These are phyloP conservation scores for Macrolepiota fuliginosa DNA, from an alignment of 768 basidiomycete genomes.

Conservation along the genomic window DNA sequence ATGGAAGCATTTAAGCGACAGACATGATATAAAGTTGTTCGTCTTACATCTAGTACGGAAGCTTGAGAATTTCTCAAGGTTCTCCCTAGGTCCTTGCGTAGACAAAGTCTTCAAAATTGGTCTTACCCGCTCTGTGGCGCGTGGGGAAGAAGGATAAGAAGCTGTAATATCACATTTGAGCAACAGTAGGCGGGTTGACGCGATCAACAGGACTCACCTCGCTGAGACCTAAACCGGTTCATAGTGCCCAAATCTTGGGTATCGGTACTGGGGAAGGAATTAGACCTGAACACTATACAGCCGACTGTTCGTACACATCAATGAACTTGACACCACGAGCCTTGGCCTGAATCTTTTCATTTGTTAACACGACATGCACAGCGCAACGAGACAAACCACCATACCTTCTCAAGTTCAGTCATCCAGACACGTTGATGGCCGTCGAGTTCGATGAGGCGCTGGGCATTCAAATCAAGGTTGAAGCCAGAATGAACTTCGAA, in stretches of 20 bases:
- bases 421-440: conserved; percentile 73
- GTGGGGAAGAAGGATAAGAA: conserved; percentile 54
- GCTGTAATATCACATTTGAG: conserved; percentile 30
- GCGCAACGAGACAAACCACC: conserved; percentile 1
- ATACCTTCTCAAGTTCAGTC: conserved; percentile 87
- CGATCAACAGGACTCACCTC: conserved; percentile 30
- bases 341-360: conserved; percentile 67
- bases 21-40: conserved; percentile 3
- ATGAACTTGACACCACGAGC: conserved; percentile 80
- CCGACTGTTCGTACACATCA: conserved; percentile 60
- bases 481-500: conserved; percentile 51
- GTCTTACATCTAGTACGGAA: conserved; percentile 71
- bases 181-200: conserved; percentile 10
- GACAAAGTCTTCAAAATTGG: conserved; percentile 67
- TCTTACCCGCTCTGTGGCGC: conserved; percentile 53
- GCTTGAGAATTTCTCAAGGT: conserved; percentile 64
- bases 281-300: conserved; percentile 13
- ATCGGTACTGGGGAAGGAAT: conserved; percentile 58
- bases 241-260: conserved; percentile 55
- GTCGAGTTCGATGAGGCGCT: conserved; percentile 74
- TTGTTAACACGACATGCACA: conserved; percentile 1
- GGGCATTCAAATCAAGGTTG: conserved; percentile 67
- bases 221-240: conserved; percentile 32
- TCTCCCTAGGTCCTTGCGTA: conserved; percentile 58
- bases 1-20: conserved; percentile 10